A percentile compares a stretch with the other conserved stretches of the same genome.
Conservation (phyloP, 768 basidiomycete genomes). For the Russula sp. region DNA sequence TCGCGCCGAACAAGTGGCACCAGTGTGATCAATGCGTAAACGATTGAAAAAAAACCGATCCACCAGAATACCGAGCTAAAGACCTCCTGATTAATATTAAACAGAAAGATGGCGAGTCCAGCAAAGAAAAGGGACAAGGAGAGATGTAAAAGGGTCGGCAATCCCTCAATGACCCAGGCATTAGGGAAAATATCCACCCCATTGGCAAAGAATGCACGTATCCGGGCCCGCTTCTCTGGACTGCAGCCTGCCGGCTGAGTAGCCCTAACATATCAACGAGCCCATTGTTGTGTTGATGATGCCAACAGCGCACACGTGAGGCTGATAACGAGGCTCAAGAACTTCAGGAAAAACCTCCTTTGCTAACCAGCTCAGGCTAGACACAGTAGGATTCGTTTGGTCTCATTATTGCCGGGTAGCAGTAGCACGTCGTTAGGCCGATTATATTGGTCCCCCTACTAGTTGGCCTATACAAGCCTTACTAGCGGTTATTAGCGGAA, state of each 20-base stretch:
- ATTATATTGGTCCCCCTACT: too few species aligned
- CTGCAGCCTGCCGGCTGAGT: neutral
- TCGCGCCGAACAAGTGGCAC: neutral
- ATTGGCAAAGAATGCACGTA: neutral
- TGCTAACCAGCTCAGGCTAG: too few species aligned
- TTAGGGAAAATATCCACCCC: neutral
- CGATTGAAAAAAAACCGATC: neutral
- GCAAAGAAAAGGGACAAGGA: neutral
- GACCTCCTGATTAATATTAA: neutral
- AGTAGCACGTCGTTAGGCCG: too few species aligned
- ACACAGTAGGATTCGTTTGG: too few species aligned
- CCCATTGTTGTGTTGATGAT: neutral
- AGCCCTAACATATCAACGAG: neutral
- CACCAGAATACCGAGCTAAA: neutral
- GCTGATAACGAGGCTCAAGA: neutral
- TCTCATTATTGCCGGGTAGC: too few species aligned
- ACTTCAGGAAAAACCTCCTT: too few species aligned
- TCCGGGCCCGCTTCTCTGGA: neutral
- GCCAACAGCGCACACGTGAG: neutral
- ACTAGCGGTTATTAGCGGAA: too few species aligned
- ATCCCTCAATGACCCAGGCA: neutral
- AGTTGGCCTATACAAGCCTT: too few species aligned
- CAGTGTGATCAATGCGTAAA: neutral
- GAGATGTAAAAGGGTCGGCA: neutral
- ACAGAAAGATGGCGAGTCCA: neutral